Evolutionary conservation across 495 filamentous ascomycete species (phyloP), one percentile per base, ranked within the genome.

Genomic region (Xylaria nigripes): DNA sequence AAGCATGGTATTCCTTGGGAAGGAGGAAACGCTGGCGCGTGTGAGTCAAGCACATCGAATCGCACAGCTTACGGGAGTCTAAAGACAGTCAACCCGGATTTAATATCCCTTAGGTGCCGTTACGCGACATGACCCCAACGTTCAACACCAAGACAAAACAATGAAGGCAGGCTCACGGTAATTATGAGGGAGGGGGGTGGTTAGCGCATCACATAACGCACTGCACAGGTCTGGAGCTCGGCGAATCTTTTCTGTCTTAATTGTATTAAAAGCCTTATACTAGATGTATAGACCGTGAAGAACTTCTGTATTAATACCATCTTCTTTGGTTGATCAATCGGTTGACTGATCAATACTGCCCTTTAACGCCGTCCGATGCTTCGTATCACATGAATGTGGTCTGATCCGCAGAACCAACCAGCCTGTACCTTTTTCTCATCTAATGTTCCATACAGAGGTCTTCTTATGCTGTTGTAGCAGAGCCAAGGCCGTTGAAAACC

Each of bases 401-500:
- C 45, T 29, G 30, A 42, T 19, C 15, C 18, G 16, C 38, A 44
- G 41, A 51, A 29, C 40, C 22, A 32, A 47, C 15, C n/a, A n/a
- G n/a, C 15, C 15, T 18, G 27, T 48, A 24, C 15, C 25, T 44
- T 48, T 36, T 48, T 16, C 7, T 36, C 15, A 25, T 32, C 23
- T 12, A 23, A 24, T 21, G 21, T 15, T 22, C 18, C 36, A 7
- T 43, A n/a, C n/a, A 19, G 18, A 41, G 21, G 23, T 6, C 34
- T 13, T 10, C 32, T n/a, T 57, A 40, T 24, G 30, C 21, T 15
- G 42, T 27, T n/a, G 50, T 8, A 12, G 34, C 56, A 34, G 70
- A 70, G 27, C 78, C 79, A 24, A 88, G 70, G 15, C 75, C 78
- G 61, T 85, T 85, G 69, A 98, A 98, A 0, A 98, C 74, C 66